Base-by-base conservation (phyloP, 208 protist genomes). In the Plasmodiophora brassicae region DNA sequence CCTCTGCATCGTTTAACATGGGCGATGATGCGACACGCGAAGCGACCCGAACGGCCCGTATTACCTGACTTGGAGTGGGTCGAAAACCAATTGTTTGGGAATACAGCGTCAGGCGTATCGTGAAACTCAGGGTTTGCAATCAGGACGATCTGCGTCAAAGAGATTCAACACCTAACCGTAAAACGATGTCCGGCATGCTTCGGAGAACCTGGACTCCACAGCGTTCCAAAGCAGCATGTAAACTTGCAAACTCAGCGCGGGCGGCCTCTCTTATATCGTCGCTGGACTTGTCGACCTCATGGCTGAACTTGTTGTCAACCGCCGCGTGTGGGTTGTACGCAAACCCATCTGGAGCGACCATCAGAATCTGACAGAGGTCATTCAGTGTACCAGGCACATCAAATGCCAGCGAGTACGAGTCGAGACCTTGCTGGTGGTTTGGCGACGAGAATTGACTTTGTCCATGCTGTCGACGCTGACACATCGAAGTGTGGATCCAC, bases 41-140 rank as follows among this genome's bases (percentile, higher is more conserved):
- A 78, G n/a, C n/a, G 5, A 78, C 10, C 14, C 14, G 32, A 78
- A n/a, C n/a, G n/a, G n/a, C 10, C 14, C 65, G n/a, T 32, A 38
- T 78, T 78, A 78, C 65, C 65, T 38, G 10, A 8, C 32, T 14
- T 8, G 41, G 14, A 32, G 41, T 78, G 65, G n/a, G 65, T 78
- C 65, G 65, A 78, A 38, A 78, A 78, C 65, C 65, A 78, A 32
- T 78, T 78, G n/a, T 78, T 78, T 36, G 65, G 65, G n/a, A 78
- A 78, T 5, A 78, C 65, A 5, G 65, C 65, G n/a, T 78, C 65
- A 38, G 65, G 65, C 20, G 65, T 78, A 8, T 5, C 65, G 14
- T 14, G 14, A 57, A 38, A 78, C 10, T 38, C n/a, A 5, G 65
- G n/a, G n/a, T 78, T 38, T n/a, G 32, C 20, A 8, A 78, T 32